Evolutionary conservation across 129 eudicot species (phyloP).

Genomic region (Smallanthus sonchifolius): DNA sequence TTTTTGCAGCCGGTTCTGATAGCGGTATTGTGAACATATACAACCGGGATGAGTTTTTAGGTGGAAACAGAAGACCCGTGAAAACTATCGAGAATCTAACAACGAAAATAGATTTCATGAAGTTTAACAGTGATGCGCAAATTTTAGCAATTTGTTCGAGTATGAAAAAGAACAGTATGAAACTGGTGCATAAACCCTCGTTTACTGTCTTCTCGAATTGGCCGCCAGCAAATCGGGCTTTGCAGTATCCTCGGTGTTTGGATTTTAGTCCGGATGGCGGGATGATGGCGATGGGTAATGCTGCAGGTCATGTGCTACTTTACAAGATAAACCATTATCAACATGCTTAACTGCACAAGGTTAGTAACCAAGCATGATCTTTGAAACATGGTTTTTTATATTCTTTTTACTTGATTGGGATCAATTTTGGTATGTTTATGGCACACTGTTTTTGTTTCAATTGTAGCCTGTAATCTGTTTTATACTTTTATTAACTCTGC

Average conservation of each 20-base stretch:
- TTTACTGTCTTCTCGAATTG: constrained; percentile 87
- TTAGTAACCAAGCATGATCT: not conserved
- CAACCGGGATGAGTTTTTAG: constrained; percentile 71
- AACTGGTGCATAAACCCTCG: constrained; percentile 82
- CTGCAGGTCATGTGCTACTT: constrained; percentile 68
- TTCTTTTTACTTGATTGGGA: not conserved
- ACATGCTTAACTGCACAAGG: constrained; percentile 42
- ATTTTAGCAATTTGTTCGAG: constrained; percentile 80
- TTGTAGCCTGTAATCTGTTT: not conserved
- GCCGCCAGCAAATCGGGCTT: constrained; percentile 59
- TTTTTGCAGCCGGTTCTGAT: constrained; percentile 90
- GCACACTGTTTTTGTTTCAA: not conserved
- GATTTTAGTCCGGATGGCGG: constrained; percentile 96
- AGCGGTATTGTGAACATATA: constrained; percentile 89
- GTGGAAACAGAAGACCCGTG: constrained; percentile 81
- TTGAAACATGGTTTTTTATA: not conserved
- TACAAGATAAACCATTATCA: constrained; percentile 90
- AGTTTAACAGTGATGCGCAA: constrained; percentile 70
- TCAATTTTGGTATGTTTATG: too few relatives aligned
- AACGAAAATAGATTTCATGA: constrained; percentile 69
- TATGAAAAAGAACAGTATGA: constrained; percentile 72
- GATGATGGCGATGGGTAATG: constrained; percentile 86
- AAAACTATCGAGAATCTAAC: constrained; percentile 69
- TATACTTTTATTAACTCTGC: not conserved
- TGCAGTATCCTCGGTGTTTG: constrained; percentile 62